Evolutionary conservation across 2,329 filamentous ascomycete species (phyloP).

Genomic region (Calonectria pteridis): DNA sequence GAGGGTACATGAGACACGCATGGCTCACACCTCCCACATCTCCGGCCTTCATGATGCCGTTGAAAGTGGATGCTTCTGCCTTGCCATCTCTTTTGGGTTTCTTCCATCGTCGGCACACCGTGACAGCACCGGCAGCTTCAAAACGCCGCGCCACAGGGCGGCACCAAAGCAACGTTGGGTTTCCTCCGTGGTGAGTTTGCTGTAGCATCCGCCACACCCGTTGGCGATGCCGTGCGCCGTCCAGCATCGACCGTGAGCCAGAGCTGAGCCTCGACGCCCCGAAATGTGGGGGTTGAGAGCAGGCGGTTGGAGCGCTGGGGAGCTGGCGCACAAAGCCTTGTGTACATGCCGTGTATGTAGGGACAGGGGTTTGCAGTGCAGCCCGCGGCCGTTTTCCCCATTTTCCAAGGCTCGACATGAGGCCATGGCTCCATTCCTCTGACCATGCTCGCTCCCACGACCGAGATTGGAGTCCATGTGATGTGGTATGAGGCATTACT

Average conservation of each 20-base stretch:
- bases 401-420: constrained; percentile 33
- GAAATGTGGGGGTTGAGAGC: constrained; percentile 24
- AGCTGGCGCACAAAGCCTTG: constrained; percentile 16
- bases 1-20: neutral
- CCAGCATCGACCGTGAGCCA: constrained; percentile 10
- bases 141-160: constrained; percentile 13
- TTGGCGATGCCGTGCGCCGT: constrained; percentile 12
- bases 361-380: constrained; percentile 36
- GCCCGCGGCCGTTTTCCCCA: constrained; percentile 32
- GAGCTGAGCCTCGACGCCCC: constrained; percentile 7
- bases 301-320: neutral
- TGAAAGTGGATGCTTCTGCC: constrained; percentile 9
- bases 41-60: neutral
- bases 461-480: constrained; percentile 32
- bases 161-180: constrained; percentile 9
- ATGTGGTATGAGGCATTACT: constrained; percentile 29
- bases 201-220: constrained; percentile 16
- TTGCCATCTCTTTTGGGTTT: constrained; percentile 1
- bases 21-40: neutral
- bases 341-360: constrained; percentile 19
- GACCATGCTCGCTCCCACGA: constrained; percentile 29
- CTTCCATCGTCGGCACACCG: neutral
- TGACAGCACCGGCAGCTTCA: neutral
- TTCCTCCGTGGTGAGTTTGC: neutral
- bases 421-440: constrained; percentile 36